Evolutionary conservation across 805 yeast genomes (phyloP).

Genomic region (Ogataea neopini): DNA sequence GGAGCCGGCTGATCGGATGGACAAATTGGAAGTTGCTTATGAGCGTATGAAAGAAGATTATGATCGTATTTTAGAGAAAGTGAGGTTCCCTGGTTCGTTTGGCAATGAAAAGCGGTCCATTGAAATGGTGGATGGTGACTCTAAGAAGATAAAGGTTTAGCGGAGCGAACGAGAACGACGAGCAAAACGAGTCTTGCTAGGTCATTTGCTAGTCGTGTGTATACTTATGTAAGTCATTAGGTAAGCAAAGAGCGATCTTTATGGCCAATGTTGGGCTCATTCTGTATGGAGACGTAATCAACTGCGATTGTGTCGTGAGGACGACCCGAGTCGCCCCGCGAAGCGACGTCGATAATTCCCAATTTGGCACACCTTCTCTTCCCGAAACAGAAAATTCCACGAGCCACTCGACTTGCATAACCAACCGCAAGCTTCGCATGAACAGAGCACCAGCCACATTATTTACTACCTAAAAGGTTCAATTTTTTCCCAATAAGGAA

Average conservation of each 20-base stretch:
- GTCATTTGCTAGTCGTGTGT: too few relatives aligned
- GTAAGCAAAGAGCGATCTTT: too few relatives aligned
- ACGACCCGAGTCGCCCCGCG: too few relatives aligned
- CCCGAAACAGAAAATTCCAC: conserved; percentile 19
- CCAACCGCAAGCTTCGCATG: conserved; percentile 2
- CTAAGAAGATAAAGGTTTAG: conserved; percentile 14
- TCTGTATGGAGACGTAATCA: too few relatives aligned
- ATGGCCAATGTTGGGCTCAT: too few relatives aligned
- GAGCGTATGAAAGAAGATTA: conserved; percentile 72
- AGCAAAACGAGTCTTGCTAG: too few relatives aligned
- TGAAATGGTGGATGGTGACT: conserved; percentile 6
- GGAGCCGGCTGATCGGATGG: conserved; percentile 61
- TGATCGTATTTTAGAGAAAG: conserved; percentile 48
- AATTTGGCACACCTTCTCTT: conserved; percentile 20
- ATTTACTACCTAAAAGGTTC: neutral
- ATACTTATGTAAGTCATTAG: neutral
- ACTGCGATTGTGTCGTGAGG: too few relatives aligned
- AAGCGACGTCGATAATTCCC: conserved; percentile 6
- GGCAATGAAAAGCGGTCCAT: conserved; percentile 14
- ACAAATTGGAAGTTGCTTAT: conserved; percentile 76
- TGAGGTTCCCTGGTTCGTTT: conserved; percentile 17
- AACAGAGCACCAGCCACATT: conserved; percentile 4
- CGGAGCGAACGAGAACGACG: too few relatives aligned
- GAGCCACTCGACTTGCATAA: conserved; percentile 4
- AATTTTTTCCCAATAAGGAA: conserved; percentile 16